Evolutionary conservation across 306 rosid genomes (phyloP).

Genomic region (Trifolium repens): DNA sequence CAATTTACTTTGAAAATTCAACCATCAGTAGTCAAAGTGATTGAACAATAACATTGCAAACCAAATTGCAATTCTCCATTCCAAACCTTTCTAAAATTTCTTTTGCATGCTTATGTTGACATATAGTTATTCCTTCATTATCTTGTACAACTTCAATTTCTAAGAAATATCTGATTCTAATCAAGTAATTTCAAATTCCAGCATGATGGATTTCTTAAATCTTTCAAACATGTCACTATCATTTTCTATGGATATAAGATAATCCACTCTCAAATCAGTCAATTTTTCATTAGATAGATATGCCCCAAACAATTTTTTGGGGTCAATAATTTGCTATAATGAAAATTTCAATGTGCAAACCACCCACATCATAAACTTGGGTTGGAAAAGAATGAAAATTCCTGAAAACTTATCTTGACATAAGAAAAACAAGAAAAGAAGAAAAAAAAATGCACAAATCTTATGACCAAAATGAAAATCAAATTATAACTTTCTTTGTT

Average conservation of each 20-base stretch:
- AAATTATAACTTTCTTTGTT: conserved; percentile 41
- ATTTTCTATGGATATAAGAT: background rate
- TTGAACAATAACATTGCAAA: too few species aligned
- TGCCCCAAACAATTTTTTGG: conserved; percentile 9
- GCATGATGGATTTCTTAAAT: too few species aligned
- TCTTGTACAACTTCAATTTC: too few species aligned
- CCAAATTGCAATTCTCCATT: too few species aligned
- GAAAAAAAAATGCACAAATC: conserved; percentile 37
- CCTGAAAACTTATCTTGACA: background rate
- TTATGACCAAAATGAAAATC: conserved; percentile 16
- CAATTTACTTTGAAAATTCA: too few species aligned
- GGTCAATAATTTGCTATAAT: conserved; percentile 32
- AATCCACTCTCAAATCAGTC: background rate
- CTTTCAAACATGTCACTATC: too few species aligned
- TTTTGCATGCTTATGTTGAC: too few species aligned
- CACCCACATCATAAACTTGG: conserved; percentile 37
- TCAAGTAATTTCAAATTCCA: too few species aligned
- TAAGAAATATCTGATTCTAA: too few species aligned
- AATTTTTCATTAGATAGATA: background rate
- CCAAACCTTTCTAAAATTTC: too few species aligned
- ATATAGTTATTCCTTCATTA: too few species aligned
- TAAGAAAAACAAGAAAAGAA: background rate
- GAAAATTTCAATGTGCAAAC: conserved; percentile 38
- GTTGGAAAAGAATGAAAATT: conserved; percentile 48
- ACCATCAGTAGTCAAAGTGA: too few species aligned